Base-by-base conservation (phyloP, 2,329 filamentous ascomycete species). In the Ceratocystis harringtonii region DNA sequence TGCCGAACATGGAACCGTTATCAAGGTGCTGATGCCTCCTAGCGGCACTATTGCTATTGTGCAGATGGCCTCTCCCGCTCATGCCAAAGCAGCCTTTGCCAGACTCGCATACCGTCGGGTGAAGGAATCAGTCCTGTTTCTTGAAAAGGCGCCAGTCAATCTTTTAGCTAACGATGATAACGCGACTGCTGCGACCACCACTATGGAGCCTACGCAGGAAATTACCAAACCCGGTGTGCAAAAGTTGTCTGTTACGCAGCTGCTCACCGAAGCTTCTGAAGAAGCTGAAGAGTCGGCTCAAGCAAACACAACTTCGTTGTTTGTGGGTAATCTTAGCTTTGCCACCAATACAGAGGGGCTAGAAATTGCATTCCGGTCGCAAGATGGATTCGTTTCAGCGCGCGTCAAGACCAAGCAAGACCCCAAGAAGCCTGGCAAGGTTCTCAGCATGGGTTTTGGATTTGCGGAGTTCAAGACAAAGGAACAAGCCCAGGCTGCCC, bases 381-480 rank as follows among this genome's bases (percentile, higher is more conserved):
- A 97, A 65, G 88, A 91, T 70, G 94, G 94, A 64, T 97, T 97
- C 75, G 79, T 94, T 69, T 90, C 89, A 66, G 92, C 91, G 32
- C 84, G 85, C 69, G 91, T 99, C 69, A 96, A 96, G 78, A 96
- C 90, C 28, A 96, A 95, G 77, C 83, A 85, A 48, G 91, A 99
- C 73, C 84, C 91, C n/a, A 96, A 96, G 78, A 89, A 88, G 72
- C 86, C 89, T 19, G 90, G 89, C 7, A 87, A 95, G 75, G 82
- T 88, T 3, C 83, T 99, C 64, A 96, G 92, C 73, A 96, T 97
- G 92, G 94, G 94, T 45, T 99, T 95, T 73, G 94, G 92, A 57
- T 99, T 99, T 74, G 84, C 91, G 67, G 91, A 96, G 71, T 99
- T 97, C 76, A 83, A 81, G 67, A 86, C 82, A 70, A 89, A 89